Evolutionary conservation across 2,329 filamentous ascomycete genomes (phyloP), one percentile per base, ranked within the genome.

Genomic region (Ophiosphaerella herpotricha): DNA sequence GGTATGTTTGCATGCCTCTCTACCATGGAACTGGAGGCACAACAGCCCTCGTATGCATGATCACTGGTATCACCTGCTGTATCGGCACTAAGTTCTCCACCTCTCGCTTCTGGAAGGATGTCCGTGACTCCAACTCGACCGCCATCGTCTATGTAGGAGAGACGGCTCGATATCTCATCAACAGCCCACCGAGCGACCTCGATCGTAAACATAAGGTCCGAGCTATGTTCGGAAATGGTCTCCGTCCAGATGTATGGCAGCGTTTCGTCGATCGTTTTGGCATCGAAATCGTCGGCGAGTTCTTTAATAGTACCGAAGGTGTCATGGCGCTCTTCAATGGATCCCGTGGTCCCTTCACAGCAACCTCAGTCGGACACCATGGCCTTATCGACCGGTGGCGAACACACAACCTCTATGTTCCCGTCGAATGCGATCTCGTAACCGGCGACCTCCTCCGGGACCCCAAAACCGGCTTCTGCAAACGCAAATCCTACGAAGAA

Each of bases 111-210:
- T 91, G 89, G 88, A 72, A 75, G 29, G 89, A 92, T 55, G 78
- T 91, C 16, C 82, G 85, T 39, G 86, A 86, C 50, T 86, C 84
- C 0, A 74, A 80, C 12, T 83, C 88, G 0, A 91, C 87, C 0
- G 82, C 83, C 63, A 89, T 91, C 58, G 83, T 88, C 14, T 92
- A 92, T 64, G 89, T 92, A 2, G 89, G 89, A 61, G 89, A 92
- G 68, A 90, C 87, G 0, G 82, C 88, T 6, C 82, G 89, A 0
- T 92, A 91, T 59, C 78, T 92, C 1, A 79, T 91, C 11, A 85
- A 87, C 0, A 82, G 82, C 1, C 87, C 88, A 2, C 82, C 83
- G 0, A 82, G 80, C n/a, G 78, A 83, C 0, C 77, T 83, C 6
- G 85, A 88, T 68, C 79, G 74, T 52, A 74, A 80, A 12, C 85